Conservation (phyloP, 495 filamentous ascomycete genomes). For the Daldinia concentrica region DNA sequence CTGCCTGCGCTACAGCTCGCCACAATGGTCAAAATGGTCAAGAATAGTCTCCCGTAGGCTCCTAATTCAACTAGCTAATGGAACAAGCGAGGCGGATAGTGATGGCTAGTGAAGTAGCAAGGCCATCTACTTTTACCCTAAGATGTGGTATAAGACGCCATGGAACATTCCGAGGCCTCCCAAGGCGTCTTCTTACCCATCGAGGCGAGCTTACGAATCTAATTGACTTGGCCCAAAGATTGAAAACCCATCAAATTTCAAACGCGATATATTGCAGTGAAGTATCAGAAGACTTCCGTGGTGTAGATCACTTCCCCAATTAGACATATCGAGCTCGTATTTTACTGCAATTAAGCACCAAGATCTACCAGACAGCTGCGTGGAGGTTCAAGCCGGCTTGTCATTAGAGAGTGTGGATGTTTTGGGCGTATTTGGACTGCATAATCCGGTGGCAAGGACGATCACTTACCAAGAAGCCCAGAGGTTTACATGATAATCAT, state of each 20-base stretch:
- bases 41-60: too few relatives aligned
- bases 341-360: constrained; percentile 28
- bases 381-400: constrained; percentile 8
- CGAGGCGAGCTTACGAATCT: constrained; percentile 21
- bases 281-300: constrained; percentile 14
- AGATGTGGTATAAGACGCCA: neutral
- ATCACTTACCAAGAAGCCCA: constrained; percentile 33
- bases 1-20: constrained; percentile 9
- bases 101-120: constrained; percentile 2
- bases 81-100: neutral
- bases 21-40: constrained; percentile 26
- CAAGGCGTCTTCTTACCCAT: neutral
- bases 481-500: constrained; percentile 29
- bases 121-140: constrained; percentile 4
- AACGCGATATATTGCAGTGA: neutral
- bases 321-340: constrained; percentile 23
- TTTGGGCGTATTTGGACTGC: constrained; percentile 23
- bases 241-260: constrained; percentile 3
- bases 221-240: constrained; percentile 16
- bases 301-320: constrained; percentile 33
- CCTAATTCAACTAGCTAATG: too few relatives aligned
- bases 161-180: constrained; percentile 13
- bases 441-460: constrained; percentile 34
- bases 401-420: constrained; percentile 13
- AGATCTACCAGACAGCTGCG: constrained; percentile 10